Percentiles rank a stretch among this genome's conserved stretches.
Conservation (phyloP, 805 yeast genomes). For the Candida khao-thaluensis region DNA sequence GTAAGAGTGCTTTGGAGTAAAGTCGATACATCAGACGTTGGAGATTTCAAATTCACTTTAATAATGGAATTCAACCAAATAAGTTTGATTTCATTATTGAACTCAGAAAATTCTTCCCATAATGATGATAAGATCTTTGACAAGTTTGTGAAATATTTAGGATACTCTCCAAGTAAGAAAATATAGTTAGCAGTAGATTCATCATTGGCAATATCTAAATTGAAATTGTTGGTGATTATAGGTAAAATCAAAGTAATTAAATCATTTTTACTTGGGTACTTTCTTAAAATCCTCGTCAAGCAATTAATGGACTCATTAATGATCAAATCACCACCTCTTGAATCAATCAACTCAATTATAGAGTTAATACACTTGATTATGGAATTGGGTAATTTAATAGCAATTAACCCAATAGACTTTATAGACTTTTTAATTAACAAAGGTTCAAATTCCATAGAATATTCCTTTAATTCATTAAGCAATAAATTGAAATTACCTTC, state of each 20-base stretch:
- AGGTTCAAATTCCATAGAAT: conserved; percentile 81
- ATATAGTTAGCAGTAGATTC: conserved; percentile 58
- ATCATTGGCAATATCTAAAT: conserved; percentile 39
- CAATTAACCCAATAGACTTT: conserved; percentile 68
- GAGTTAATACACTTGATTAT: conserved; percentile 60
- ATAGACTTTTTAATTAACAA: conserved; percentile 70
- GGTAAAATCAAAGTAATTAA: conserved; percentile 54
- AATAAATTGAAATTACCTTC: conserved; percentile 57
- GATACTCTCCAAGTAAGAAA: conserved; percentile 73
- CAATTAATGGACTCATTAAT: conserved; percentile 61
- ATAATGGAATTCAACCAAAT: conserved; percentile 61
- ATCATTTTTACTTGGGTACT: conserved; percentile 54
- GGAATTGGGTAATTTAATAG: conserved; percentile 57
- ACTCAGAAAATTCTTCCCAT: conserved; percentile 55
- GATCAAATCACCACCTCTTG: conserved; percentile 60
- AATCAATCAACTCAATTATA: conserved; percentile 58
- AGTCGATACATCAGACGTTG: conserved; percentile 27
- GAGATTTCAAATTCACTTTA: conserved; percentile 43
- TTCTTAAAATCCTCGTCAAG: conserved; percentile 63
- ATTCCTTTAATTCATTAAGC: conserved; percentile 72
- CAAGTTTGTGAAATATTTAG: conserved; percentile 56
- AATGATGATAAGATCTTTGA: conserved; percentile 40
- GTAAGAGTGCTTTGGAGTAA: conserved; percentile 60
- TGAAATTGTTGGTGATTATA: conserved; percentile 43
- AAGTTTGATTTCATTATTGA: conserved; percentile 61